Conservation (phyloP, 148 eudicot genomes). For the Suaeda aralocaspica region DNA sequence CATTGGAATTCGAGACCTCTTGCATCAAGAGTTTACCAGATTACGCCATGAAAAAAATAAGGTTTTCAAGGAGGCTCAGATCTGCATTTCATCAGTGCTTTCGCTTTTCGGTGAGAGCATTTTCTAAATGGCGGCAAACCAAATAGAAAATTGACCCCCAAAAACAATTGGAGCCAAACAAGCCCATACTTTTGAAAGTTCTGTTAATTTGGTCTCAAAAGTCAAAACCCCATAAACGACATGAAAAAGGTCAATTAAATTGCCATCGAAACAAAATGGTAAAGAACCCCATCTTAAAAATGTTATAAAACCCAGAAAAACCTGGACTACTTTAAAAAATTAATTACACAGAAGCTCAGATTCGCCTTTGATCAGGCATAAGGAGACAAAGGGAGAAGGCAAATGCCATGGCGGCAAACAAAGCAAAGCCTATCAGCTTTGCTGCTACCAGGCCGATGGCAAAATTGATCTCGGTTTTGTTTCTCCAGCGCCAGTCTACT, state of each 20-base stretch:
- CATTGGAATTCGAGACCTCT: too few species aligned
- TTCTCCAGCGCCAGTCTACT: conserved; percentile 12
- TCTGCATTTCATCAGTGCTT: background rate
- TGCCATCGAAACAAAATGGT: too few species aligned
- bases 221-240: too few species aligned
- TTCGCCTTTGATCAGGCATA: conserved; percentile 25
- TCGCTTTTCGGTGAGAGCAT: background rate
- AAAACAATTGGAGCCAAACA: too few species aligned
- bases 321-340: too few species aligned
- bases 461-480: background rate
- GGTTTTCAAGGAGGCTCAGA: conserved; percentile 15
- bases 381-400: background rate
- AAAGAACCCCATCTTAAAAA: too few species aligned
- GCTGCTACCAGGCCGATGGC: conserved; percentile 28
- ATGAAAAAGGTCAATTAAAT: too few species aligned
- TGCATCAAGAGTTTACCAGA: too few species aligned
- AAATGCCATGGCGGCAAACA: conserved; percentile 20
- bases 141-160: background rate
- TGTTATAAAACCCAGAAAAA: too few species aligned
- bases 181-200: too few species aligned
- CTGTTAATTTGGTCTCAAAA: too few species aligned
- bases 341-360: conserved; percentile 15
- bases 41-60: too few species aligned
- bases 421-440: conserved; percentile 1
- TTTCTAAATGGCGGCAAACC: background rate